Evolutionary conservation across 2,329 filamentous ascomycete genomes (phyloP), one percentile per base, ranked within the genome.

Genomic region (Pseudogymnoascus sp.): DNA sequence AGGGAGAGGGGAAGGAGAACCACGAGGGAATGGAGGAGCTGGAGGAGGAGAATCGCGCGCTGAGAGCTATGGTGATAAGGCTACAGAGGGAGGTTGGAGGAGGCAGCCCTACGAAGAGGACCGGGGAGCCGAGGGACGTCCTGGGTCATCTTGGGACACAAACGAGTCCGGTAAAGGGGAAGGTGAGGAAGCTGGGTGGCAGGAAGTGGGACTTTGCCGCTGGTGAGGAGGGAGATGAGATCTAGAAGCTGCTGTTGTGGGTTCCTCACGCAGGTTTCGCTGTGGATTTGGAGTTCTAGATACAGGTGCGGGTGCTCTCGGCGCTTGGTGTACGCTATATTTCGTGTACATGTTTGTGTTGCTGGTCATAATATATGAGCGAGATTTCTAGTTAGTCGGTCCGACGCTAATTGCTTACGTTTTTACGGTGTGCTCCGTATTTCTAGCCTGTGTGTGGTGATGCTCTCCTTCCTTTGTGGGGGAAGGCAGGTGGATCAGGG

Each of bases 1-100:
- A 82, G 40, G 76, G 79, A 61, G 79, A 81, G 7, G 77, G 76
- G 8, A 76, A 80, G 10, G 77, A 81, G 6, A 77, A 85, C 67
- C 88, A 89, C 69, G 84, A 88, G 72, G 1, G 72, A 28, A 78
- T 87, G 5, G 84, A 88, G 70, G 82, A 88, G 53, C 76, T 92
- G 0, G 84, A 89, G 69, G 77, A 85, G 60, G 89, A 93, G 71
- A 91, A 92, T 62, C 86, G 89, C 65, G 79, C 83, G 2, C 78
- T 93, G 38, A 81, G 86, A 34, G 37, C 59, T 14, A 40, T 60
- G 59, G 46, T 53, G 7, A 8, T 53, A 0, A 53, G 46, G n/a
- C 3, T 53, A 16, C 25, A 53, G 25, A 53, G 46, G 25, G 46
- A 53, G 7, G 25, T 53, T 16, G 46, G 46, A 1, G 46, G 46